Evolutionary conservation across 2,329 filamentous ascomycete genomes (phyloP), one percentile per base, ranked within the genome.

Genomic region (Pestalotiopsis sp.): DNA sequence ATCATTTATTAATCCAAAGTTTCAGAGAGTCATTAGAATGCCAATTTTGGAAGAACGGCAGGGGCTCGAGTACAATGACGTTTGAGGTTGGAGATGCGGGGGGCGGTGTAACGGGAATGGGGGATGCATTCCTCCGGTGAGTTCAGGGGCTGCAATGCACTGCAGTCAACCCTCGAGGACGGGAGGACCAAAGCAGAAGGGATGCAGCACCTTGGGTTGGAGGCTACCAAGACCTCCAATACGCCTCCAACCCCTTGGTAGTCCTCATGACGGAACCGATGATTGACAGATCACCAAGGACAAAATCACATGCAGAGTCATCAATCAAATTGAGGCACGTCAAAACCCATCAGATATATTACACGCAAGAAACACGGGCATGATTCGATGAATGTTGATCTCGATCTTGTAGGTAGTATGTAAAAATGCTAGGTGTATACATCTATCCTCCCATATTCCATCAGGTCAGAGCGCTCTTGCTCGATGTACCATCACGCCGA

Each of bases 401-500:
- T 39, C n/a, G 11, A 36, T 62, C 25, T 36, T 62, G 17, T 39
- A n/a, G 17, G 27, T 62, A 27, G 20, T 39, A 39, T 36, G 27
- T 27, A 27, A 31, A 36, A 38, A 62, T 62, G 59, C 59, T 62
- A 59, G 59, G 5, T 20, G 7, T 62, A 62, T 62, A 36, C 59
- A 52, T 62, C 27, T 62, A 20, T 39, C 31, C 31, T 39, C 59
- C 57, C 12, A 36, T 41, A 12, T 62, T 36, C 59, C 59, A 62
- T 36, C 59, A 62, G 59, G 59, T 20, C 59, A 62, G 59, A 62
- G 59, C 59, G n/a, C 20, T 62, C 59, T 36, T 62, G 59, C 59
- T 62, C 59, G 59, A 62, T 62, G 41, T 62, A 62, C 59, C 59
- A 36, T 62, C n/a, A 39, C 59, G 25, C 59, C 59, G 31, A 62